Evolutionary conservation across 2,329 filamentous ascomycete species (phyloP).

Genomic region (Trichoderma aggressivum): DNA sequence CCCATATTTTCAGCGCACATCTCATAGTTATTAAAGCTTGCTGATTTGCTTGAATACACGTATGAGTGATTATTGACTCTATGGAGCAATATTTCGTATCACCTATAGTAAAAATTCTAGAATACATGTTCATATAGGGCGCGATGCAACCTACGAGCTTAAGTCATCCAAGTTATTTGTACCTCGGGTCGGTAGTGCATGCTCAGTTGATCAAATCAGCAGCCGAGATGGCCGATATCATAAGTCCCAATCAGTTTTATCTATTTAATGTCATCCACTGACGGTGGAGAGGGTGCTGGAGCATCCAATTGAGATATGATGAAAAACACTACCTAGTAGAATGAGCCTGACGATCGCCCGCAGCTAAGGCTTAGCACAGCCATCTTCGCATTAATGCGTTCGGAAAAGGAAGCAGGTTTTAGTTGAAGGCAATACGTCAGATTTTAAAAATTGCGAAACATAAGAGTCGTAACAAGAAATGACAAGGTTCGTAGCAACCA

Average conservation of each 20-base stretch:
- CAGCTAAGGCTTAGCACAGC: neutral
- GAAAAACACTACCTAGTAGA: neutral
- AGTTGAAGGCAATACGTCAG: neutral
- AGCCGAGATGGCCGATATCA: neutral
- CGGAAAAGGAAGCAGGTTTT: neutral
- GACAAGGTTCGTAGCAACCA: neutral
- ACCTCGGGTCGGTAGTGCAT: neutral
- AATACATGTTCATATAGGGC: neutral
- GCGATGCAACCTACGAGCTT: neutral
- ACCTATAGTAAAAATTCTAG: neutral
- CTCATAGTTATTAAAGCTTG: neutral
- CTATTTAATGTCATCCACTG: neutral
- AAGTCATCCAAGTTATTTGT: neutral
- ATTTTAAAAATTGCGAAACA: neutral
- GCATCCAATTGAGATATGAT: neutral
- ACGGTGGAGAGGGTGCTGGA: no score
- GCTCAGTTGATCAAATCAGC: neutral
- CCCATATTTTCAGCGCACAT: neutral
- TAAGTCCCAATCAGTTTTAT: neutral
- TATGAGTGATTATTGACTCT: neutral
- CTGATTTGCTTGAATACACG: neutral
- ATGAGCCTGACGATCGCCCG: neutral
- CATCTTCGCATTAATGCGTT: neutral
- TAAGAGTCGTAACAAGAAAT: neutral
- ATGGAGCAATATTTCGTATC: neutral